Evolutionary conservation across 2,329 filamentous ascomycete species (phyloP), one percentile per base, ranked within the genome.

Genomic region (Ophiosphaerella herpotricha): DNA sequence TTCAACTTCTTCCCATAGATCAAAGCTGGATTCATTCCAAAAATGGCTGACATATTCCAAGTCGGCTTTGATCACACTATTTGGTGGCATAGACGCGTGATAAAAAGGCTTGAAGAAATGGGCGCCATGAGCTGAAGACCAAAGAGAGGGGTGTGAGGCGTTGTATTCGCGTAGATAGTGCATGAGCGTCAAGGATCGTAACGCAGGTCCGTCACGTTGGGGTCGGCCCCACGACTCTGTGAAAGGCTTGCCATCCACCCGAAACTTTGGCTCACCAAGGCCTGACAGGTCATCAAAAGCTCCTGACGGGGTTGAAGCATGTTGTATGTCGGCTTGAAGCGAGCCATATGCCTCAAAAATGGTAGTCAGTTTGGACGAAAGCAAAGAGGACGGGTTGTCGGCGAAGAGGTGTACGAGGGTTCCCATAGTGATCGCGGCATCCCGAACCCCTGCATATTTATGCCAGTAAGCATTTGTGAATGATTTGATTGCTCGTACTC

Each of bases 1-100:
- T 32, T 72, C 61, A n/a, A 76, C 70, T 55, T 78, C 76, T 46
- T 78, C 76, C 76, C 76, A 78, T 1, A 77, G 61, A 50, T 78
- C 76, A 45, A 78, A 78, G 5, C 74, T 67, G 5, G 63, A 66
- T 24, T 71, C 58, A 24, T 73, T 72, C 76, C 76, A 78, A 57
- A 63, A 70, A 34, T 74, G 70, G 13, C 71, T 69, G 4, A 76
- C 69, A 48, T 78, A 78, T 43, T 78, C 76, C 11, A 78, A 57
- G 54, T 78, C 76, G 0, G 75, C 74, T 54, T 78, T 77, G 51
- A 78, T 75, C 31, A 75, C 60, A 61, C 71, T 72, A 50, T 70
- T 57, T 31, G 72, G 63, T 21, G 73, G 63, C 58, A 74, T 55
- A 21, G 58, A 57, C 3, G 69, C 52, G n/a, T 71, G 55, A 45